A percentile compares a stretch with the other conserved stretches of the same genome.
Evolutionary conservation across 306 rosid species (phyloP).

Genomic region (Sicyos baderoa): DNA sequence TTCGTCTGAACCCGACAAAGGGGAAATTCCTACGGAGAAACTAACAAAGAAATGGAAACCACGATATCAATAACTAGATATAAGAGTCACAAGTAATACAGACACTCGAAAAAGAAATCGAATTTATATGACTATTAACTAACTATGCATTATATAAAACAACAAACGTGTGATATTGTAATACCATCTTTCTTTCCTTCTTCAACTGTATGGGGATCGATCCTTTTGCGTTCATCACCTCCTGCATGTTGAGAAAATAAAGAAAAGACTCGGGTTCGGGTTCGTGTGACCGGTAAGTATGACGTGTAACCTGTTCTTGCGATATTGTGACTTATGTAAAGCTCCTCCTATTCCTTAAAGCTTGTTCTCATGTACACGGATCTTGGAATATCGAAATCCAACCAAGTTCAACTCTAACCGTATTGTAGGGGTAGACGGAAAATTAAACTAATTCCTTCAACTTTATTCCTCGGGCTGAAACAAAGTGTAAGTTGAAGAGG

Average conservation of each 20-base stretch:
- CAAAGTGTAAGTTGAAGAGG: slow-evolving; percentile 56
- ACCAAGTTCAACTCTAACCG: too few relatives aligned
- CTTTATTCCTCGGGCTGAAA: slow-evolving; percentile 55
- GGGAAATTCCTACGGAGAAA: background rate
- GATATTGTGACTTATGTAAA: background rate
- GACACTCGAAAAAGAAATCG: background rate
- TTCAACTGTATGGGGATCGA: background rate
- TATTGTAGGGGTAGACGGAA: background rate
- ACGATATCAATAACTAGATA: background rate
- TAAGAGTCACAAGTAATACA: background rate
- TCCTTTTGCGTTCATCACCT: background rate
- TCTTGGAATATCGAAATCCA: background rate
- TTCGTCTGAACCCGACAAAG: too few relatives aligned
- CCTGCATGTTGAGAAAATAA: background rate
- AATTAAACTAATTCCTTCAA: background rate
- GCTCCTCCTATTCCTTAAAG: slow-evolving; percentile 2
- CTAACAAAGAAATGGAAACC: background rate
- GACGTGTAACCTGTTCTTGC: background rate
- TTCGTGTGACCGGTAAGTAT: background rate
- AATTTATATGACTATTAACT: background rate
- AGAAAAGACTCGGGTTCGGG: background rate
- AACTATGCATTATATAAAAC: slow-evolving; percentile 6
- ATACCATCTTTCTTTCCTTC: background rate
- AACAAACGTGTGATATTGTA: background rate
- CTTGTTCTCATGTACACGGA: slow-evolving; percentile 2